Evolutionary conservation across 2,329 filamentous ascomycete species (phyloP).

Genomic region (Phyllosticta citribraziliensis): DNA sequence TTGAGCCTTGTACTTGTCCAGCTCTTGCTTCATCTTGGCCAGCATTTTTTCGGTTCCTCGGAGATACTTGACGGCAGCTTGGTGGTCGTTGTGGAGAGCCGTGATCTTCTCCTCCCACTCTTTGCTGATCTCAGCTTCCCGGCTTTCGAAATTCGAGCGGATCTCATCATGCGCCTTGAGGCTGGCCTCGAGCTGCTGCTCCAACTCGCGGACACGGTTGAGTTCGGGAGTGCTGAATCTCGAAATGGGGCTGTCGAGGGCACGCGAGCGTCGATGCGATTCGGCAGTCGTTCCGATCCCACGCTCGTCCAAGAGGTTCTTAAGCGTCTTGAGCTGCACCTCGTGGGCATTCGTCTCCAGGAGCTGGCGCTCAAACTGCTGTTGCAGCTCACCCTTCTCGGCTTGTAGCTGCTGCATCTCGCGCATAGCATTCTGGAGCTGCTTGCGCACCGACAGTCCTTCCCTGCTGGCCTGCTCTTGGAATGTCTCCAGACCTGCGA

Average conservation of each 20-base stretch:
- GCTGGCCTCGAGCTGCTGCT: constrained; percentile 73
- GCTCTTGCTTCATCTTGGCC: constrained; percentile 94
- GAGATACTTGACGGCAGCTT: constrained; percentile 95
- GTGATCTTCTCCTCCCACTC: constrained; percentile 87
- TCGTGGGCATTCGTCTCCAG: constrained; percentile 89
- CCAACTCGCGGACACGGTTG: constrained; percentile 69
- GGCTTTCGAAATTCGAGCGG: constrained; percentile 63
- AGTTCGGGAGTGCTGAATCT: constrained; percentile 70
- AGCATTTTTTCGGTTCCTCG: constrained; percentile 99
- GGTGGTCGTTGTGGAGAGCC: constrained; percentile 93
- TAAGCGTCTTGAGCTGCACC: constrained; percentile 86
- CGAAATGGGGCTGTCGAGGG: constrained; percentile 62
- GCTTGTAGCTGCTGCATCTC: constrained; percentile 76
- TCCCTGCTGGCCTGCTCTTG: constrained; percentile 96
- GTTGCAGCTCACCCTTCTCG: constrained; percentile 70
- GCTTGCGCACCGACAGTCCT: constrained; percentile 77
- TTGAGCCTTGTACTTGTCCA: constrained; percentile 82
- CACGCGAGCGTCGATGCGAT: constrained; percentile 59
- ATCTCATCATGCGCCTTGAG: constrained; percentile 77
- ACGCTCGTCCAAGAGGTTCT: constrained; percentile 82
- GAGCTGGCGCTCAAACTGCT: constrained; percentile 74
- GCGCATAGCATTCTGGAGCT: constrained; percentile 73
- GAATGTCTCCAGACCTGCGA: constrained; percentile 91
- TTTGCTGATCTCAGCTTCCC: constrained; percentile 77
- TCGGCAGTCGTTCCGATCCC: constrained; percentile 62